These are phyloP conservation scores for Lecanosticta acicola DNA, from an alignment of 2,329 filamentous ascomycete genomes.

Conservation along the genomic window DNA sequence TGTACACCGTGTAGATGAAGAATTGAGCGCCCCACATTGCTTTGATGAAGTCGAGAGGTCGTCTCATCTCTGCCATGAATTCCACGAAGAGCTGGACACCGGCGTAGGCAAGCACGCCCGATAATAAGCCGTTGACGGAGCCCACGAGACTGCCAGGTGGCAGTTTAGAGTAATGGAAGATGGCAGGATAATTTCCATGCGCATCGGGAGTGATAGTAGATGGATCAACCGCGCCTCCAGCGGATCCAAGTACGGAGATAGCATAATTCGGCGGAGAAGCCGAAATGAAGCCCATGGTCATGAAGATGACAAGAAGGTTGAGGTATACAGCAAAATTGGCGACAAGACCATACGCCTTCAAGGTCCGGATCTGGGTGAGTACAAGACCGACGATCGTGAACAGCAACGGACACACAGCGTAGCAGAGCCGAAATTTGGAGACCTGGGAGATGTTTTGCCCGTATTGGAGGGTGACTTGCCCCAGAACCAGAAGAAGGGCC, in stretches of 20 bases:
- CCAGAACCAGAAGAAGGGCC: conserved; percentile 46
- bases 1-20: conserved; percentile 47
- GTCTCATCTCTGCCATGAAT: conserved; percentile 52
- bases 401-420: conserved; percentile 50
- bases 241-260: conserved; percentile 17
- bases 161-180: conserved; percentile 15
- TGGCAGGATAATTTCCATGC: conserved; percentile 11
- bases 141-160: conserved; percentile 15
- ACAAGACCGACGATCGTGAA: conserved; percentile 44
- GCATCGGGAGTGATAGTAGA: conserved; percentile 32
- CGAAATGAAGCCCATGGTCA: conserved; percentile 49
- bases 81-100: conserved; percentile 55
- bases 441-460: conserved; percentile 52
- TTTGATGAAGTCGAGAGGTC: conserved; percentile 47
- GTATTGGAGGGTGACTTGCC: conserved; percentile 49
- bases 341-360: conserved; percentile 51
- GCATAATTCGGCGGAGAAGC: conserved; percentile 47
- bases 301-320: conserved; percentile 48
- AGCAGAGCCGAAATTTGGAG: conserved; percentile 42
- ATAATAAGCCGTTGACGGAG: conserved; percentile 22
- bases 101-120: conserved; percentile 40
- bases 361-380: conserved; percentile 52
- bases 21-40: conserved; percentile 42
- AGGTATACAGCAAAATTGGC: conserved; percentile 54
- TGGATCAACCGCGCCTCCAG: conserved; percentile 22